Percentiles rank a stretch among this genome's conserved stretches.
Evolutionary conservation across 345 rosid species (phyloP).

Genomic region (Euphorbia lathyris): DNA sequence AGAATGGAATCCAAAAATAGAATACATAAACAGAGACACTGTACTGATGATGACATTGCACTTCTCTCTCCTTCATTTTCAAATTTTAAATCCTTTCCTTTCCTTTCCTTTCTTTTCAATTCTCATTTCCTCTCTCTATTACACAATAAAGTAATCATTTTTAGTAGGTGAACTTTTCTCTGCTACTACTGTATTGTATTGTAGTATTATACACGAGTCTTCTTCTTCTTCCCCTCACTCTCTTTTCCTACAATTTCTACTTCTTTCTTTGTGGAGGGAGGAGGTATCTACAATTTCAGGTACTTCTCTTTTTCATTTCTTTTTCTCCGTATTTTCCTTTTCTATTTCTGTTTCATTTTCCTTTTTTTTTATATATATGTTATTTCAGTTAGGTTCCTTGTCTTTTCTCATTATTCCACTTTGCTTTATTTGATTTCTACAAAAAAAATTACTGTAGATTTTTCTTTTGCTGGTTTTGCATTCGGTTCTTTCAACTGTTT

Average conservation of each 20-base stretch:
- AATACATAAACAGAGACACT: background rate
- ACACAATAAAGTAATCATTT: background rate
- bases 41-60: slow-evolving; percentile 15
- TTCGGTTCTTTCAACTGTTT: too few species aligned
- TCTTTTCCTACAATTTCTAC: background rate
- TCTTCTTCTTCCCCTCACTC: background rate
- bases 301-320: background rate
- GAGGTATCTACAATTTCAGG: background rate
- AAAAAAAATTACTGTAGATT: background rate
- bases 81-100: slow-evolving; percentile 12
- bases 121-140: background rate
- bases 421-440: background rate
- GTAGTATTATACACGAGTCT: too few species aligned
- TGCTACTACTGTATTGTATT: too few species aligned
- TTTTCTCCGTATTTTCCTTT: background rate
- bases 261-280: background rate
- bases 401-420: slow-evolving; percentile 8
- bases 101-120: background rate
- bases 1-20: slow-evolving; percentile 7
- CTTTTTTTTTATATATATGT: background rate
- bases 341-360: background rate
- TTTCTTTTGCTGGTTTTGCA: too few species aligned
- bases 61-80: slow-evolving; percentile 12
- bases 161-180: background rate
- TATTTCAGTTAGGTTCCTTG: slow-evolving; percentile 5